A percentile compares a stretch with the other conserved stretches of the same genome.
These are phyloP conservation scores for Erythrobasidium yunnanense DNA, from an alignment of 768 basidiomycete species.

Conservation along the genomic window DNA sequence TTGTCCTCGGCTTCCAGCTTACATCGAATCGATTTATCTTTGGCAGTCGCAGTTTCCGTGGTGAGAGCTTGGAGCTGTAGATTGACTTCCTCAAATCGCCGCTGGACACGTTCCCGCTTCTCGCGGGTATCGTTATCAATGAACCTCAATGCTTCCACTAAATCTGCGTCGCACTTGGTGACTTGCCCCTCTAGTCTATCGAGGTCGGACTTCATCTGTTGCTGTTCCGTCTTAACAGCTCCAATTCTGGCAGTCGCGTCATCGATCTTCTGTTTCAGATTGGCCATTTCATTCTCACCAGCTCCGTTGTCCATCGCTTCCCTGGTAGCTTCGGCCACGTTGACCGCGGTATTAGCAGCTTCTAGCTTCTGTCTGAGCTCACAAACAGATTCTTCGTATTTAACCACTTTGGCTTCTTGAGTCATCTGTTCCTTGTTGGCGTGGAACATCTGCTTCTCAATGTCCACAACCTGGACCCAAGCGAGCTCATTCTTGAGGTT, in stretches of 20 bases:
- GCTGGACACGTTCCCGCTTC: constrained; percentile 32
- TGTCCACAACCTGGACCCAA: constrained; percentile 41
- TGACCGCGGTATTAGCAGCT: constrained; percentile 15
- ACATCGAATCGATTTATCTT: no score
- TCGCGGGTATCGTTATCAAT: neutral
- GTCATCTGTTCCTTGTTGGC: constrained; percentile 45
- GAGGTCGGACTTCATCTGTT: neutral
- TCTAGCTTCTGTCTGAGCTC: constrained; percentile 42
- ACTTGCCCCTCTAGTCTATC: neutral
- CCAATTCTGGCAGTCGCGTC: neutral
- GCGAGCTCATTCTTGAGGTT: constrained; percentile 30
- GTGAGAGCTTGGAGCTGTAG: constrained; percentile 49
- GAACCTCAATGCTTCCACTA: neutral
- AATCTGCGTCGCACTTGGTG: neutral
- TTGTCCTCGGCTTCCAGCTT: no score
- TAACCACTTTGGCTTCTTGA: constrained; percentile 43
- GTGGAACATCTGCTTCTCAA: constrained; percentile 41
- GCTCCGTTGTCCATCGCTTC: neutral
- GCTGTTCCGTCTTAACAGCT: neutral
- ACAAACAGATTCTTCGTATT: constrained; percentile 40
- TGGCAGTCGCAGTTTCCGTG: constrained; percentile 50
- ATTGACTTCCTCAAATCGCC: constrained; percentile 43
- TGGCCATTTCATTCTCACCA: neutral
- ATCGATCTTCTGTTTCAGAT: neutral
- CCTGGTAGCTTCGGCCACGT: constrained; percentile 23